Evolutionary conservation across 371 early-diverging fungal genomes (phyloP).

Genomic region (Encephalitozoon romaleae): DNA sequence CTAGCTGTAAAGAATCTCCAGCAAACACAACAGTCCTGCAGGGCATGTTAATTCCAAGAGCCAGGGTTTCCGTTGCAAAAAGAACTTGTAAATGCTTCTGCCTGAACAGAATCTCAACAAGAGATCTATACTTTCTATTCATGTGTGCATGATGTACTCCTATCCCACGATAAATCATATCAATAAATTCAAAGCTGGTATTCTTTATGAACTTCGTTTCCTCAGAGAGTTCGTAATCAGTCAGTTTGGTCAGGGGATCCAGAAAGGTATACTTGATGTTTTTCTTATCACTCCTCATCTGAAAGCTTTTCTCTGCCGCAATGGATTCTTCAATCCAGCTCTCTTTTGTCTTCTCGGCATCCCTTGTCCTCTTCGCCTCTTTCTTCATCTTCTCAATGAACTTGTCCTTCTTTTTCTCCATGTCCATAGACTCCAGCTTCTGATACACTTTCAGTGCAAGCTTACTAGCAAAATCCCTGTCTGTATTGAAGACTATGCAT

Average conservation of each 20-base stretch:
- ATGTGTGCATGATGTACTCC: slow-evolving; percentile 65
- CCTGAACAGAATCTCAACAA: slow-evolving; percentile 64
- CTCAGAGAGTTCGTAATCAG: slow-evolving; percentile 57
- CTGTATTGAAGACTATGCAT: slow-evolving; percentile 64
- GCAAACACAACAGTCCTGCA: slow-evolving; percentile 63
- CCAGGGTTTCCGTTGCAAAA: slow-evolving; percentile 65
- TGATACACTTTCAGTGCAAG: slow-evolving; percentile 57
- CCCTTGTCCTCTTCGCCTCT: slow-evolving; percentile 55
- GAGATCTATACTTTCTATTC: slow-evolving; percentile 60
- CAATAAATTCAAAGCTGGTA: slow-evolving; percentile 32
- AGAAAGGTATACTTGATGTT: slow-evolving; percentile 56
- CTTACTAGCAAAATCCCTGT: slow-evolving; percentile 62
- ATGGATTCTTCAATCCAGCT: slow-evolving; percentile 58
- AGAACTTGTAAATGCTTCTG: slow-evolving; percentile 62
- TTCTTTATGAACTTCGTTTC: slow-evolving; percentile 51
- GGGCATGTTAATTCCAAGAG: slow-evolving; percentile 67
- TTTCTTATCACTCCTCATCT: slow-evolving; percentile 38
- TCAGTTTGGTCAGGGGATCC: slow-evolving; percentile 49
- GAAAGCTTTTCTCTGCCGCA: slow-evolving; percentile 46
- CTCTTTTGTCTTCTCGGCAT: slow-evolving; percentile 50
- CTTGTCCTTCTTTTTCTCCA: slow-evolving; percentile 42
- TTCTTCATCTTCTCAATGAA: slow-evolving; percentile 53
- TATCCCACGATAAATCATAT: slow-evolving; percentile 63
- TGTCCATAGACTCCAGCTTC: slow-evolving; percentile 54
- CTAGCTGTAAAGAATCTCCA: slow-evolving; percentile 63